Base-by-base conservation (phyloP, 345 rosid genomes). In the Boechera stricta region DNA sequence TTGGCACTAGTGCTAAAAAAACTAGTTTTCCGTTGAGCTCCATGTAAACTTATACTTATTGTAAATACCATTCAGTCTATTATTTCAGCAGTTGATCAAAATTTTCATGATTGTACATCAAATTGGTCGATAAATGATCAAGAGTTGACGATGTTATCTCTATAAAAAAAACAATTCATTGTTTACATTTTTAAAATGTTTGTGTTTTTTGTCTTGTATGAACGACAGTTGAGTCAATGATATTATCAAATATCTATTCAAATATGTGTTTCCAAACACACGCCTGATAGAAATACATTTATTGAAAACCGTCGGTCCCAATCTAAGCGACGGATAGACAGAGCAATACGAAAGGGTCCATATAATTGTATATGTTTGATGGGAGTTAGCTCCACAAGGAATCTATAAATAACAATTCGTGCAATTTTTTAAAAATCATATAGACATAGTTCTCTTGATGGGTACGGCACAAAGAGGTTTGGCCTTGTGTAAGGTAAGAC, bases 401-500 rank as follows among this genome's bases (percentile, higher is more conserved):
- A 12, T 18, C 10, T 6, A 3, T 7, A 42, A 11, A 42, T 42
- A 42, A 42, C 5, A n/a, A n/a, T 2, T 18, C 5, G 28, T 18
- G 26, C 11, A 51, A 1, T 1, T 8, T 21, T 18, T 21, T 3
- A 2, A 21, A 51, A 51, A 21, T 51, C 28, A 51, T 1, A 51
- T 24, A 7, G 13, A 7, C 6, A 21, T 51, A 18, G 55, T 47
- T 7, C 32, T 62, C 60, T 66, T 66, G 69, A 67, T n/a, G 4
- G 81, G 79, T 11, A 81, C n/a, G 32, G 51, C 75, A 38, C 65
- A 41, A 0, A 78, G 73, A 33, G 82, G 77, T 53, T 73, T 63
- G 11, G 81, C 74, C 73, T 74, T 89, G 9, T 33, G 83, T 15
- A 84, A 36, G 4, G 80, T 67, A 1, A 70, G 44, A 2, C 75